phyloP scores from a whole-genome alignment of 495 filamentous ascomycete species.

The Neurospora cerealis region DNA sequence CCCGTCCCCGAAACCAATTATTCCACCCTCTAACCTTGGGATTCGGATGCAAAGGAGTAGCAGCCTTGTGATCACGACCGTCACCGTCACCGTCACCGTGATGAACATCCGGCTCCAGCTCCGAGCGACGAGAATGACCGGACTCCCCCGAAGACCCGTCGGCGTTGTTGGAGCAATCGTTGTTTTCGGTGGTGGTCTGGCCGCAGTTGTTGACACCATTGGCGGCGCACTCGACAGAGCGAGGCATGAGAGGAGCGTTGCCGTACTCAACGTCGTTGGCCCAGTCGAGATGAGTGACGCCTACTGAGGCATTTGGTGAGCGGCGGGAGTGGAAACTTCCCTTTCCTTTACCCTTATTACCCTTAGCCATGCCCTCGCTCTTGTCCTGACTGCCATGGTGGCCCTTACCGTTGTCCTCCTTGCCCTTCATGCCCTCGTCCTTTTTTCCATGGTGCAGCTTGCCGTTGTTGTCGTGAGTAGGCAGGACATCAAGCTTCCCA shows the following conservation, averaged over 20 bases:
- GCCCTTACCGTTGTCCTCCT: background rate
- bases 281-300: background rate
- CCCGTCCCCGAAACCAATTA: background rate
- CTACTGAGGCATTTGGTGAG: background rate
- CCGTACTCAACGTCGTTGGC: background rate
- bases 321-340: background rate
- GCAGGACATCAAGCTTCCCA: background rate
- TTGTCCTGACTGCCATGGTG: background rate
- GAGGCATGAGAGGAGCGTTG: background rate
- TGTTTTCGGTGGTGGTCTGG: background rate
- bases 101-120: background rate
- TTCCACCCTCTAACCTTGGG: background rate
- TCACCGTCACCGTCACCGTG: background rate
- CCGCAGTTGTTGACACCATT: background rate
- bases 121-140: background rate
- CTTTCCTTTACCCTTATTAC: background rate
- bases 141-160: background rate
- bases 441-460: too few species aligned
- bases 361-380: too few species aligned
- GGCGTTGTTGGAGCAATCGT: background rate
- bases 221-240: background rate
- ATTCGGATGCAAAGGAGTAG: background rate
- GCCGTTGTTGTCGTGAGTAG: background rate
- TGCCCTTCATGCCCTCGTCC: background rate
- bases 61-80: background rate